phyloP scores from a whole-genome alignment of 169 alveolate species.

The Cryptosporidium felis region DNA sequence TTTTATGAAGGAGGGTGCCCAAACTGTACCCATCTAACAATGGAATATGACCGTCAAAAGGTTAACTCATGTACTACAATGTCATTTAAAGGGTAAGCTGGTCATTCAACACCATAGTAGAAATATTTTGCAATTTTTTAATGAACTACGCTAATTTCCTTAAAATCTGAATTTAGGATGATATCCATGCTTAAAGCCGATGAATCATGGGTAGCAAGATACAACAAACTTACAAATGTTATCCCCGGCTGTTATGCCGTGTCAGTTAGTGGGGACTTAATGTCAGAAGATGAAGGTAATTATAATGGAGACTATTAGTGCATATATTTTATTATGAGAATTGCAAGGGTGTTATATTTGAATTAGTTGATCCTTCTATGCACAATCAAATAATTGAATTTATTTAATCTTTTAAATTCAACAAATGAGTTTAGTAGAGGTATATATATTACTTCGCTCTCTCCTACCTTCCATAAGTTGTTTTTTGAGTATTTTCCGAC shows the following conservation, averaged over 20 bases:
- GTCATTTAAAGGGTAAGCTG: slow-evolving; percentile 76
- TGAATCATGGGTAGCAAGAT: slow-evolving; percentile 89
- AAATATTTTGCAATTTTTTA: not conserved
- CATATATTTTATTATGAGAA: no score
- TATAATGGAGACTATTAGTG: slow-evolving; percentile 51
- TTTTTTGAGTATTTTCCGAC: not conserved
- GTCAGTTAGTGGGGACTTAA: slow-evolving; percentile 83
- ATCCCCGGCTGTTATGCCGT: slow-evolving; percentile 90
- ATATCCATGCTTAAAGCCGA: slow-evolving; percentile 84
- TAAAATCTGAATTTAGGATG: slow-evolving; percentile 40
- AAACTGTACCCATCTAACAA: slow-evolving; percentile 84
- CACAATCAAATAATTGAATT: not conserved
- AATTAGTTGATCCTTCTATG: not conserved
- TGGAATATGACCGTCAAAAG: slow-evolving; percentile 87
- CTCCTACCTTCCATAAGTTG: not conserved
- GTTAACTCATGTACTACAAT: slow-evolving; percentile 86
- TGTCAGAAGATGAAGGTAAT: slow-evolving; percentile 47
- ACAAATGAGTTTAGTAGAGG: not conserved
- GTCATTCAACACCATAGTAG: not conserved
- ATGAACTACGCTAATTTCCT: not conserved
- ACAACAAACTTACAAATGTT: slow-evolving; percentile 78
- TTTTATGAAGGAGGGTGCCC: slow-evolving; percentile 89
- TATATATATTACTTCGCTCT: slow-evolving; percentile 1
- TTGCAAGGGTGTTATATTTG: no score
- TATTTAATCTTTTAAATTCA: not conserved